Evolutionary conservation across 306 rosid genomes (phyloP), one percentile per base, ranked within the genome.

Genomic region (Acacia melanoxylon): DNA sequence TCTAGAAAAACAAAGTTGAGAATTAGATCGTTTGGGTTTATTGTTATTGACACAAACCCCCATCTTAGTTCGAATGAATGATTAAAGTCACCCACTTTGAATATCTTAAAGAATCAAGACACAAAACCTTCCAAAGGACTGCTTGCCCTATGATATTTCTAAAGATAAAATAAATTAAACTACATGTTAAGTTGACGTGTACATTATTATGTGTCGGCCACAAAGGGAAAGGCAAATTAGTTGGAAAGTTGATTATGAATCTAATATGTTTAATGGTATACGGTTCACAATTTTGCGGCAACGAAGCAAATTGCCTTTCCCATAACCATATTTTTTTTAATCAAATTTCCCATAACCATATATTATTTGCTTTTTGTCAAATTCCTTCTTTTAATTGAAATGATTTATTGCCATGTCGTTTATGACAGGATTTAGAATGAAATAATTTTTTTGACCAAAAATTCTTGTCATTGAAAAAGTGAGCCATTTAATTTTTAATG

Each of bases 271-370:
- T 11, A 44, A 8, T 48, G 45, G 58, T 80, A 49, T 74, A 80
- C 62, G 81, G 86, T 80, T 86, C 80, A 83, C 46, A 81, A 85
- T 56, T 86, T 84, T 82, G 86, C 83, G 67, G 79, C 84, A 79
- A 37, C 40, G 68, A 79, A 86, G 62, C 82, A 80, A 76, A 68
- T 81, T 58, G 65, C 80, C 84, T 80, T 24, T 68, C 80, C 62
- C 61, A 48, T 82, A 5, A 83, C 80, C 83, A 83, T 33, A 33
- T 42, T 35, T 35, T 35, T 35, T 35, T 35, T 35, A 4, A 35
- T 35, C 37, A 35, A 35, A 35, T 35, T 35, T 35, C 37, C 37
- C 37, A 35, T 35, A 35, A 35, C 37, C 37, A 35, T 35, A 35
- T 35, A 5, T 35, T 35, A 37, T 37, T 37, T 37, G 31, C 2